Conservation (phyloP, 73 alveolate genomes). For the Tetrahymena borealis region DNA sequence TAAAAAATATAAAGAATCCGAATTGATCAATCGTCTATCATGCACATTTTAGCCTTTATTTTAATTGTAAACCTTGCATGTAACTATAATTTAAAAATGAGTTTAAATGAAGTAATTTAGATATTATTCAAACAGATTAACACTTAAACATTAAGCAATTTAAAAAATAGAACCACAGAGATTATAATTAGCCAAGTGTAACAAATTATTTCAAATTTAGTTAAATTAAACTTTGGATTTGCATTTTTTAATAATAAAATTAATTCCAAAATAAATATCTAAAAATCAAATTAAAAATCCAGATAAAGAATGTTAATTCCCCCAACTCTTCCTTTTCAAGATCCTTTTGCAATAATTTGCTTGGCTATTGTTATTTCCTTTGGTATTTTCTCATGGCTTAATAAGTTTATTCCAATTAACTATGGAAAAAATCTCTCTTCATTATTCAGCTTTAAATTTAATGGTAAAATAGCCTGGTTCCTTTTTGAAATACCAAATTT, state of each 20-base stretch:
- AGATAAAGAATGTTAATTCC: background rate
- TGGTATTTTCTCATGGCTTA: background rate
- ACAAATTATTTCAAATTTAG: too few species aligned
- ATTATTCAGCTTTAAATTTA: background rate
- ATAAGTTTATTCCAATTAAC: background rate
- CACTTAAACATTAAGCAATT: too few species aligned
- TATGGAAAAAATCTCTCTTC: background rate
- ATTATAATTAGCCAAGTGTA: too few species aligned
- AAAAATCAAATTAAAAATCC: background rate
- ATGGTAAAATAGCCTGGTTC: background rate
- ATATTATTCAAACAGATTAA: background rate
- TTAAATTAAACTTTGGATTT: too few species aligned
- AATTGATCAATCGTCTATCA: too few species aligned
- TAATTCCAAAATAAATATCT: background rate
- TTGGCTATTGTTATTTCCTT: background rate
- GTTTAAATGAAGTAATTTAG: too few species aligned
- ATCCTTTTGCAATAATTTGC: background rate
- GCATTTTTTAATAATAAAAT: background rate
- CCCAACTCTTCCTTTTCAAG: background rate
- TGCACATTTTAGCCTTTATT: too few species aligned
- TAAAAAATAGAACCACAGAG: background rate
- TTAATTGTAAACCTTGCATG: too few species aligned
- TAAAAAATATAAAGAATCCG: too few species aligned
- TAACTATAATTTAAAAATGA: too few species aligned
- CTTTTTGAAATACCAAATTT: background rate